Percentiles rank a stretch among this genome's conserved stretches.
Conservation (phyloP, 176 grass and related monocot genomes). For the Calamus simplicifolius region DNA sequence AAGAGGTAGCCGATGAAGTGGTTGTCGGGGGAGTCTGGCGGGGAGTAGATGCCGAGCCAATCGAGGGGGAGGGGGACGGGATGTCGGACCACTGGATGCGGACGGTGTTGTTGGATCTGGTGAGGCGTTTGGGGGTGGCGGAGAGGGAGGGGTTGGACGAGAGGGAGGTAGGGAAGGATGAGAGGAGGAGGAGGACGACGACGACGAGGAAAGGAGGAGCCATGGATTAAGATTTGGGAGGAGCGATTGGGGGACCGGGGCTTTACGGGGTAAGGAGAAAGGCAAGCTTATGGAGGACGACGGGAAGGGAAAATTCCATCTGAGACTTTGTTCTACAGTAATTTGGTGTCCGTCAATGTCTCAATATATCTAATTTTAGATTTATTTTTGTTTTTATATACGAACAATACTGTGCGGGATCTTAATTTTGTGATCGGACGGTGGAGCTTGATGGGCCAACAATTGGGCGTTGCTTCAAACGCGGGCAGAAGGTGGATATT, state of each 20-base stretch:
- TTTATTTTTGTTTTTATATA: too few relatives aligned
- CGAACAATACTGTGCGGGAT: too few relatives aligned
- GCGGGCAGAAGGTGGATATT: too few relatives aligned
- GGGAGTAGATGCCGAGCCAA: slow-evolving; percentile 78
- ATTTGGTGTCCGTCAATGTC: too few relatives aligned
- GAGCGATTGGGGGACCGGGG: not conserved
- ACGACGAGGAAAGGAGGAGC: not conserved
- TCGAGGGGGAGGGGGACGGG: slow-evolving; percentile 60
- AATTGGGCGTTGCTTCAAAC: too few relatives aligned
- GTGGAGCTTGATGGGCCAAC: too few relatives aligned
- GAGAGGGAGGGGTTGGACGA: slow-evolving; percentile 33
- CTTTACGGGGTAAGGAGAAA: not conserved
- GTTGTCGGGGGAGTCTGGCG: slow-evolving; percentile 50
- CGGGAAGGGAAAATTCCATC: too few relatives aligned
- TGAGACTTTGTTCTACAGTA: too few relatives aligned
- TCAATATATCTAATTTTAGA: too few relatives aligned
- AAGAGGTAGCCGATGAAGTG: slow-evolving; percentile 90
- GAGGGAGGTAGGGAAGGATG: slow-evolving; percentile 29
- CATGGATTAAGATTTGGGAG: not conserved
- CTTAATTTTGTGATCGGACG: too few relatives aligned
- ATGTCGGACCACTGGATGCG: slow-evolving; percentile 58
- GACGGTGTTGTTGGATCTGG: slow-evolving; percentile 29
- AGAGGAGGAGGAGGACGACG: slow-evolving; percentile 28
- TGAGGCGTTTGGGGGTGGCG: slow-evolving; percentile 37
- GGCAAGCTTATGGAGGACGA: too few relatives aligned